A percentile compares a stretch with the other conserved stretches of the same genome.
Conservation (phyloP, 192 early-diverging fungal genomes). For the Chytriomyces sp. region DNA sequence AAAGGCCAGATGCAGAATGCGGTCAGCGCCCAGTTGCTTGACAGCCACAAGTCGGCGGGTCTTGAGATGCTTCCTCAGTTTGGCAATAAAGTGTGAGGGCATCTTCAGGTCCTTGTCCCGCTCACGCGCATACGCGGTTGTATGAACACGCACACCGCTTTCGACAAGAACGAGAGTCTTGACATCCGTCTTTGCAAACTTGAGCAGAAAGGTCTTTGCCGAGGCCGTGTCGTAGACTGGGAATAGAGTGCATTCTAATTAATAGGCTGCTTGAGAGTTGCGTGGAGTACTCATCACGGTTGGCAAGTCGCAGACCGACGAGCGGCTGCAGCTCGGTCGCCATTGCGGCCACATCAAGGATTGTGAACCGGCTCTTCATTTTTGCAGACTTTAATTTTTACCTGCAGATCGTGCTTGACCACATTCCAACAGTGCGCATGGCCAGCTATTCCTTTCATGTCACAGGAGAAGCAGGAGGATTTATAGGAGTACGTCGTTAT, state of each 20-base stretch:
- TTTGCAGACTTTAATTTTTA: background rate
- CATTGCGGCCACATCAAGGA: slow-evolving; percentile 84
- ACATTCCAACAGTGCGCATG: too few species aligned
- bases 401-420: too few species aligned
- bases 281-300: slow-evolving; percentile 44
- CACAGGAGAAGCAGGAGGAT: too few species aligned
- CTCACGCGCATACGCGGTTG: slow-evolving; percentile 86
- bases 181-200: slow-evolving; percentile 87
- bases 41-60: slow-evolving; percentile 78
- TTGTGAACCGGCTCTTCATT: slow-evolving; percentile 79
- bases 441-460: too few species aligned
- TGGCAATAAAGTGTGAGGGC: slow-evolving; percentile 86
- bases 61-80: slow-evolving; percentile 92
- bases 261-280: background rate
- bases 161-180: slow-evolving; percentile 92
- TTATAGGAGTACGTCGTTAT: too few species aligned
- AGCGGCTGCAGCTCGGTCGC: slow-evolving; percentile 74
- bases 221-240: slow-evolving; percentile 88
- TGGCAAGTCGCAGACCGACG: slow-evolving; percentile 87
- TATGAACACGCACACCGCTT: slow-evolving; percentile 91
- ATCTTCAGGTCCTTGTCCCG: slow-evolving; percentile 66
- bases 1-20: slow-evolving; percentile 93
- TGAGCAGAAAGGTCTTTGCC: slow-evolving; percentile 85
- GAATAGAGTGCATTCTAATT: background rate
- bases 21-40: slow-evolving; percentile 86